A percentile compares a stretch with the other conserved stretches of the same genome.
phyloP scores from a whole-genome alignment of 345 rosid genomes.

The Aethionema arabicum region DNA sequence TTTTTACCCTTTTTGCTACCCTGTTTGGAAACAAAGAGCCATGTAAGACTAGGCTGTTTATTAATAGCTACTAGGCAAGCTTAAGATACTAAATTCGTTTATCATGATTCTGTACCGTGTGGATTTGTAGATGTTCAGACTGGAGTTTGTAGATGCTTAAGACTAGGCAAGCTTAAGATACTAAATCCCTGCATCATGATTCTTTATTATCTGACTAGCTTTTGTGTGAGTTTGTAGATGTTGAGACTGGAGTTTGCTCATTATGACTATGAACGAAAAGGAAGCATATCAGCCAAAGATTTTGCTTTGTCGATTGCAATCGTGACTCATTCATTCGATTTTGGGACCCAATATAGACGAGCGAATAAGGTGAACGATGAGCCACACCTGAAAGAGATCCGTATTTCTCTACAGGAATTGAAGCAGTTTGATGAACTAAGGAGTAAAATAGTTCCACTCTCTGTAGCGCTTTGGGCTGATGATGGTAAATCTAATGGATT shows the following conservation, averaged over 20 bases:
- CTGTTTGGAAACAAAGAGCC: not conserved
- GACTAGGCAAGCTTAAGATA: conserved; percentile 49
- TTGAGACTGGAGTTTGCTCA: conserved; percentile 83
- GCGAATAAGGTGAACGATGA: conserved; percentile 57
- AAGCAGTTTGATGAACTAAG: conserved; percentile 79
- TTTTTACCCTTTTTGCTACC: not conserved
- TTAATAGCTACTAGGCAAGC: not conserved
- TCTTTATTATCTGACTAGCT: not conserved
- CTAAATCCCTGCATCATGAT: not conserved
- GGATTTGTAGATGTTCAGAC: conserved; percentile 66
- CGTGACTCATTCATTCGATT: conserved; percentile 76
- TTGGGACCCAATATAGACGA: conserved; percentile 59
- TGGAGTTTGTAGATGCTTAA: conserved; percentile 80
- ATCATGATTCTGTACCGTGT: too few species aligned
- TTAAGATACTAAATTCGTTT: not conserved
- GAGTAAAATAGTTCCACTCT: conserved; percentile 66
- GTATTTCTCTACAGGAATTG: conserved; percentile 69
- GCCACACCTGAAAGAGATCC: conserved; percentile 49
- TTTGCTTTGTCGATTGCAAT: conserved; percentile 93
- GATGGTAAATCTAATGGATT: conserved; percentile 78
- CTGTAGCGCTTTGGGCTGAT: conserved; percentile 81
- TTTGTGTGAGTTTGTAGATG: conserved; percentile 46
- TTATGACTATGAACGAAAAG: conserved; percentile 71
- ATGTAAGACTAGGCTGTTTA: not conserved
- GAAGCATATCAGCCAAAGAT: conserved; percentile 80